Evolutionary conservation across 345 rosid species (phyloP).

Genomic region (Excoecaria agallocha): DNA sequence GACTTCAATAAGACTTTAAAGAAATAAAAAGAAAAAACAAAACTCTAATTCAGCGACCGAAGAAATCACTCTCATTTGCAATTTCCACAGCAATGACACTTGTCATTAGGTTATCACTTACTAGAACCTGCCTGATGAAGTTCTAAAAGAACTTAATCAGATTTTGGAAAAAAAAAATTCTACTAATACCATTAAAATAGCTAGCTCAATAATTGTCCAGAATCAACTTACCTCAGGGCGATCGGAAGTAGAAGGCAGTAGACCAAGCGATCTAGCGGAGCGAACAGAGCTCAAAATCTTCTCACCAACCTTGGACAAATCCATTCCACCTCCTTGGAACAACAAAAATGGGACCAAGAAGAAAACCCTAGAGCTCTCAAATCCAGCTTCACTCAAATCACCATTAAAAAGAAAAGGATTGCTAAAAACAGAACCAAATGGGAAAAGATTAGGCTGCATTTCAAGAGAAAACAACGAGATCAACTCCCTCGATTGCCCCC

Average conservation of each 20-base stretch:
- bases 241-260: conserved; percentile 70
- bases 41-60: background rate
- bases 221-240: conserved; percentile 70
- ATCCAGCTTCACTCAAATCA: conserved; percentile 60
- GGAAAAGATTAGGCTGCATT: conserved; percentile 83
- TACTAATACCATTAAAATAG: background rate
- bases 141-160: background rate
- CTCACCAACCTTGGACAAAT: conserved; percentile 90
- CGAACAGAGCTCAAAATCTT: conserved; percentile 87
- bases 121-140: background rate
- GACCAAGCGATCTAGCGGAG: conserved; percentile 88
- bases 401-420: conserved; percentile 65
- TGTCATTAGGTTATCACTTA: background rate
- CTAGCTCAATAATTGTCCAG: no score
- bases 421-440: conserved; percentile 55
- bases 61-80: background rate
- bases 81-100: no score
- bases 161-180: background rate
- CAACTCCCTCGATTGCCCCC: background rate
- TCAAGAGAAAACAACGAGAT: conserved; percentile 39
- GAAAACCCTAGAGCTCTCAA: conserved; percentile 80
- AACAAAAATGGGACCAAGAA: conserved; percentile 77
- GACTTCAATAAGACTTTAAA: no score
- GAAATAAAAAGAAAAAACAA: background rate
- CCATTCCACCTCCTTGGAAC: conserved; percentile 83